phyloP scores from a whole-genome alignment of 1,284 basidiomycete species.

The Austroboletus novae-zelandiae region DNA sequence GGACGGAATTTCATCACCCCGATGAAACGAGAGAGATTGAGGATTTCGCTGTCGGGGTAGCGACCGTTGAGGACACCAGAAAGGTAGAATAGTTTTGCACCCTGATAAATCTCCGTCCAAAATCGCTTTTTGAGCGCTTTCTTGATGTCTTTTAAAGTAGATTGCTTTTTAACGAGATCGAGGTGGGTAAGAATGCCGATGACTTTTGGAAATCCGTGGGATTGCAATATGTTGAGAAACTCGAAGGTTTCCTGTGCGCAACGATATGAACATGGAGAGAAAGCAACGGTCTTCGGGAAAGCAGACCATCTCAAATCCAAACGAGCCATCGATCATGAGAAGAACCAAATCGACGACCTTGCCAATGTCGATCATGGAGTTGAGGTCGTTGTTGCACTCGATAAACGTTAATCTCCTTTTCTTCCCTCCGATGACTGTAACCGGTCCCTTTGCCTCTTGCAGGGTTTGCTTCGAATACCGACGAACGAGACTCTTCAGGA shows the following conservation, averaged over 20 bases:
- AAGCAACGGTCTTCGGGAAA: accelerated
- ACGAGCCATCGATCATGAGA: constrained; percentile 97
- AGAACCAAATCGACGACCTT: constrained; percentile 96
- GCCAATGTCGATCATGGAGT: constrained; percentile 97
- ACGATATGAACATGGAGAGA: background rate
- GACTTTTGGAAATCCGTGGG: constrained; percentile 98
- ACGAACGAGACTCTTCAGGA: constrained; percentile 89
- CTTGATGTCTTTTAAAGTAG: constrained; percentile 88
- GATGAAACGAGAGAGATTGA: constrained; percentile 95
- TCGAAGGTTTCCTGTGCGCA: constrained; percentile 90
- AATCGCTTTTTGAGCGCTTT: constrained; percentile 98
- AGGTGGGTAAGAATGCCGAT: constrained; percentile 96
- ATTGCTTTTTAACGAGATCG: constrained; percentile 94
- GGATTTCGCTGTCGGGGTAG: constrained; percentile 96
- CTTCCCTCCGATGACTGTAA: constrained; percentile 95
- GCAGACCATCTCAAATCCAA: constrained; percentile 96
- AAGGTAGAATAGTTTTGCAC: constrained; percentile 98
- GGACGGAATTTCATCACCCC: constrained; percentile 99
- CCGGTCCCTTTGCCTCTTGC: constrained; percentile 87
- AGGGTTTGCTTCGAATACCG: constrained; percentile 95
- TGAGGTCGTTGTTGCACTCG: constrained; percentile 97
- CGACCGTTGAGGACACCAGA: constrained; percentile 97
- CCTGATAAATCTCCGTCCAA: constrained; percentile 99
- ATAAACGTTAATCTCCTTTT: constrained; percentile 91
- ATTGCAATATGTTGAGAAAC: constrained; percentile 95